A percentile compares a stretch with the other conserved stretches of the same genome.
phyloP scores from a whole-genome alignment of 352 stramenopile species.

The Phytopythium kandeliae region DNA sequence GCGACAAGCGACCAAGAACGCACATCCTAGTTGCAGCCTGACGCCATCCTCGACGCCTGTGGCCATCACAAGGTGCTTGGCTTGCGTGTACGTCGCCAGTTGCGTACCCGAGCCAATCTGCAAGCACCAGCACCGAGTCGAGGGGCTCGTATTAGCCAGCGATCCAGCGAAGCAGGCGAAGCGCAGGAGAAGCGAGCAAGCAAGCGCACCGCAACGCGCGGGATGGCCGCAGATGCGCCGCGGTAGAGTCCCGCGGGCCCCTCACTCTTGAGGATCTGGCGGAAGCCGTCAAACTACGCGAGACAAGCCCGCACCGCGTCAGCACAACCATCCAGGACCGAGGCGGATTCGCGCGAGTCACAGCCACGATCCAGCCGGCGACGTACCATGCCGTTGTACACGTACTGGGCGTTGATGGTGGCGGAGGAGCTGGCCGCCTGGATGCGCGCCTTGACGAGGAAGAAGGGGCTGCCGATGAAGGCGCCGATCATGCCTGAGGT shows the following conservation, averaged over 20 bases:
- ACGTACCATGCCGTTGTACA: constrained; percentile 78
- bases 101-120: constrained; percentile 84
- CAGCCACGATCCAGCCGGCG: not conserved
- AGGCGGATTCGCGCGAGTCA: too few species aligned
- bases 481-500: constrained; percentile 77
- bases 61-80: constrained; percentile 76
- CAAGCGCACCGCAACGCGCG: constrained; percentile 59
- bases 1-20: constrained; percentile 6
- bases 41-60: constrained; percentile 70
- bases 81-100: constrained; percentile 78
- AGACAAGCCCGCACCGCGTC: constrained; percentile 4
- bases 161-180: not conserved
- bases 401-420: constrained; percentile 80
- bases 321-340: not conserved
- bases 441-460: constrained; percentile 81
- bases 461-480: constrained; percentile 77
- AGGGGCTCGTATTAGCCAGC: not conserved
- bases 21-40: constrained; percentile 73
- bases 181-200: too few species aligned
- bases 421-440: constrained; percentile 68
- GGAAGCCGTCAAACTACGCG: constrained; percentile 69
- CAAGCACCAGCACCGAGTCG: not conserved
- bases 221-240: constrained; percentile 65
- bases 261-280: constrained; percentile 65
- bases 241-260: constrained; percentile 70